phyloP scores from a whole-genome alignment of 805 yeast genomes.

The Pichia paraexigua region DNA sequence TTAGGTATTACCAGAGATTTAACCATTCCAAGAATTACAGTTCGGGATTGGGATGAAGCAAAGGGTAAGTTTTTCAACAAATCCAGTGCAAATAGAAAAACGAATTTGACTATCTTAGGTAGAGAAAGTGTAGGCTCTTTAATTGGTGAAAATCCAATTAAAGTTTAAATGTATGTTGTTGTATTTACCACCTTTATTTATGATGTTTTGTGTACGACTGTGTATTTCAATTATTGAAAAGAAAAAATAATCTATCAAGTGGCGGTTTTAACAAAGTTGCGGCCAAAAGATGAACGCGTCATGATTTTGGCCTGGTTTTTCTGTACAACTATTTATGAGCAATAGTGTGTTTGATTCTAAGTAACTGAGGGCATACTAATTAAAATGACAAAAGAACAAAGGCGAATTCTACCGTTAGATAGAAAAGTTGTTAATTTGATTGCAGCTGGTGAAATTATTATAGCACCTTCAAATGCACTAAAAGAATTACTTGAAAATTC shows the following conservation, averaged over 20 bases:
- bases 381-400: constrained; percentile 1
- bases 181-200: not conserved
- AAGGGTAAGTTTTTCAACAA: constrained; percentile 40
- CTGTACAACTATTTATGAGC: not conserved
- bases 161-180: not conserved
- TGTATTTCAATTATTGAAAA: not conserved
- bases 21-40: constrained; percentile 28
- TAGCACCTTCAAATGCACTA: constrained; percentile 89
- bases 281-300: not conserved
- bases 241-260: too few species aligned
- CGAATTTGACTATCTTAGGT: constrained; percentile 12
- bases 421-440: constrained; percentile 74
- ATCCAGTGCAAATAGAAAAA: constrained; percentile 19
- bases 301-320: too few species aligned
- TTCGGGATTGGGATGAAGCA: constrained; percentile 38
- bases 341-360: not conserved
- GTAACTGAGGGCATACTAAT: not conserved
- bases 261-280: not conserved
- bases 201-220: not conserved
- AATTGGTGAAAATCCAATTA: constrained; percentile 6
- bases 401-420: constrained; percentile 39
- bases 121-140: constrained; percentile 16
- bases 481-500: constrained; percentile 91
- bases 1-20: constrained; percentile 27
- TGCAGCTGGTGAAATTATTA: constrained; percentile 95